Evolutionary conservation across 2,329 filamentous ascomycete genomes (phyloP).

Genomic region (Sporothrix luriei): DNA sequence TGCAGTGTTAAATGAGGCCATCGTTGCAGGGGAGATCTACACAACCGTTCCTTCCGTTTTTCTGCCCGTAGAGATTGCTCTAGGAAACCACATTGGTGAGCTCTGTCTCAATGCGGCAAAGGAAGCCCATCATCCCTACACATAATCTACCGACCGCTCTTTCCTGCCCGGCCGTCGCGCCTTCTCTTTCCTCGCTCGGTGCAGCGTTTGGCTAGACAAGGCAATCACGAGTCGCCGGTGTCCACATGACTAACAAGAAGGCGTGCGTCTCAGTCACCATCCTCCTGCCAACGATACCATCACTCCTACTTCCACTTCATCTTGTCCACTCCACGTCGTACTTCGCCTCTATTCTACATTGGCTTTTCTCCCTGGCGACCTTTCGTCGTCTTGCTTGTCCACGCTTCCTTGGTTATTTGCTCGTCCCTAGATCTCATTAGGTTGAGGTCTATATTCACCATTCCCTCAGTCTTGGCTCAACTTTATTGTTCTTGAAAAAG

Average conservation of each 20-base stretch:
- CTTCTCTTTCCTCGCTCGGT: neutral
- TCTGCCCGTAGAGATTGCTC: neutral
- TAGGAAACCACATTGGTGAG: neutral
- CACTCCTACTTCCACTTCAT: neutral
- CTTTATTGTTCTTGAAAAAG: neutral
- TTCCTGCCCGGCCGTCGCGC: neutral
- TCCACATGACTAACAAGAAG: neutral
- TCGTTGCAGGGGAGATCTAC: neutral
- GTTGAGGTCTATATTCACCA: neutral
- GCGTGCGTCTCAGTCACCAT: neutral
- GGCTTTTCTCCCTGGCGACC: neutral
- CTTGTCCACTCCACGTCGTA: neutral
- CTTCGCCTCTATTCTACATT: neutral
- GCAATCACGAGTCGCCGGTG: neutral
- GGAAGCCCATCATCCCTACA: too few relatives aligned
- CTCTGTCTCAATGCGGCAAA: neutral
- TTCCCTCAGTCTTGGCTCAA: constrained; percentile 1
- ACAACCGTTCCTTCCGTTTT: neutral
- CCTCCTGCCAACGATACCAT: constrained; percentile 14
- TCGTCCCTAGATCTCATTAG: constrained; percentile 3
- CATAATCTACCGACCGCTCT: neutral
- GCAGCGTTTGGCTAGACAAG: neutral
- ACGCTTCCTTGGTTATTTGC: constrained; percentile 7
- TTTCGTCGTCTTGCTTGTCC: neutral
- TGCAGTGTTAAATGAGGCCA: too few relatives aligned